phyloP scores from a whole-genome alignment of 176 grass and related monocot genomes.

The Zoysia pacifica region DNA sequence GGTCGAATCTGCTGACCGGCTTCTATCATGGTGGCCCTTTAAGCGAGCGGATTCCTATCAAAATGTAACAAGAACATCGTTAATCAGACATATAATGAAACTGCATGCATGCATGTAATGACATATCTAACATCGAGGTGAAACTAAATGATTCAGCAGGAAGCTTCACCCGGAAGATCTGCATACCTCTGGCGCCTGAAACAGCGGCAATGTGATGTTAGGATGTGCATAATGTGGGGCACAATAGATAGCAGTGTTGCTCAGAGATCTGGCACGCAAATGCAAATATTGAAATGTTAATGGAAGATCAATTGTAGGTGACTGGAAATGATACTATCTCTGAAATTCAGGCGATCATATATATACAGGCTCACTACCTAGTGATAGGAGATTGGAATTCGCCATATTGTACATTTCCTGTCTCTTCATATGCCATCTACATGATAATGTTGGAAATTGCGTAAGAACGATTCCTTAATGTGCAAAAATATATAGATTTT shows the following conservation, averaged over 20 bases:
- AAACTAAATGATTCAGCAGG: too few species aligned
- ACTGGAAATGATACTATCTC: not conserved
- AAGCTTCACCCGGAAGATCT: not conserved
- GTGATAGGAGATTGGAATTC: constrained; percentile 51
- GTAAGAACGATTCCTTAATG: constrained; percentile 13
- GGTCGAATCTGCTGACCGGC: constrained; percentile 54
- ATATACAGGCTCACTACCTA: constrained; percentile 36
- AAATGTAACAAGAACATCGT: constrained; percentile 12
- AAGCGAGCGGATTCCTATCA: constrained; percentile 41
- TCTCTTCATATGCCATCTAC: constrained; percentile 52
- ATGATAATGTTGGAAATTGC: constrained; percentile 17
- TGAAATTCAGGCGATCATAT: constrained; percentile 21
- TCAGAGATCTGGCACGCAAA: constrained; percentile 45
- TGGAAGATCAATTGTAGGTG: constrained; percentile 12
- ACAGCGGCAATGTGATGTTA: constrained; percentile 53
- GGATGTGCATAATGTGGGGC: constrained; percentile 37
- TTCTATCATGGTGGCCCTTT: constrained; percentile 54
- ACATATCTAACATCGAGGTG: not conserved
- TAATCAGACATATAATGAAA: not conserved
- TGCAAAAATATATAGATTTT: not conserved
- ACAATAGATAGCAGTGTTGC: constrained; percentile 41
- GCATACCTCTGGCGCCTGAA: constrained; percentile 49
- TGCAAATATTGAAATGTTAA: constrained; percentile 23
- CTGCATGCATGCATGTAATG: constrained; percentile 17
- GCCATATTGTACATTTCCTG: constrained; percentile 41